These are phyloP conservation scores for Akebia trifoliata DNA, from an alignment of 164 flowering plant species.

Conservation along the genomic window DNA sequence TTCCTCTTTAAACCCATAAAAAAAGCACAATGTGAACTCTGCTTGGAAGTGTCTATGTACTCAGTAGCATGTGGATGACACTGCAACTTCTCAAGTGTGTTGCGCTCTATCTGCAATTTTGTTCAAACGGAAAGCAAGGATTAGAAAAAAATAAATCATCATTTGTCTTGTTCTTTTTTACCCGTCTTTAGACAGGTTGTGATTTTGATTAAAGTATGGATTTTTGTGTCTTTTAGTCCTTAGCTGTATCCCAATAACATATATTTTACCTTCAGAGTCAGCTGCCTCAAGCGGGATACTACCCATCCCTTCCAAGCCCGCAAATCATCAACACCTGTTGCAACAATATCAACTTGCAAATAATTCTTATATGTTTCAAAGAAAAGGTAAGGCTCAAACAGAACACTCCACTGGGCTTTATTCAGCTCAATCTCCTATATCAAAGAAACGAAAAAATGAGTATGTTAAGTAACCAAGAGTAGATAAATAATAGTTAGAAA, in stretches of 20 bases:
- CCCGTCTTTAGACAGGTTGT: too few species aligned
- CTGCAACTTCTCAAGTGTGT: conserved; percentile 79
- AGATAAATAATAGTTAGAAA: neutral
- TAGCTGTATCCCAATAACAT: neutral
- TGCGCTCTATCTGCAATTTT: conserved; percentile 84
- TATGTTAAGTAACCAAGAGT: neutral
- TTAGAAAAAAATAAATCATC: neutral
- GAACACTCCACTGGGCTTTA: conserved; percentile 64
- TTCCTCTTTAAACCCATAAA: conserved; percentile 96
- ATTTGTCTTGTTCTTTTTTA: too few species aligned
- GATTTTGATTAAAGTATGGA: too few species aligned
- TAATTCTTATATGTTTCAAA: conserved; percentile 87
- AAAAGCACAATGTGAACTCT: conserved; percentile 71
- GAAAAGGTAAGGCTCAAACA: conserved; percentile 85
- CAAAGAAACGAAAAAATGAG: neutral
- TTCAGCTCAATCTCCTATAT: conserved; percentile 78
- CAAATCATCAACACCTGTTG: conserved; percentile 80
- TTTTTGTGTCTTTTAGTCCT: too few species aligned
- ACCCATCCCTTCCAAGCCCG: conserved; percentile 98
- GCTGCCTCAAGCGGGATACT: conserved; percentile 87
- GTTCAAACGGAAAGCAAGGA: neutral
- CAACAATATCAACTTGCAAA: conserved; percentile 88
- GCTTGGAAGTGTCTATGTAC: conserved; percentile 58
- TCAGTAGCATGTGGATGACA: conserved; percentile 95
- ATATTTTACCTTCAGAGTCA: conserved; percentile 73